Conservation (phyloP, 805 yeast species). For the Pichia ethanolica region DNA sequence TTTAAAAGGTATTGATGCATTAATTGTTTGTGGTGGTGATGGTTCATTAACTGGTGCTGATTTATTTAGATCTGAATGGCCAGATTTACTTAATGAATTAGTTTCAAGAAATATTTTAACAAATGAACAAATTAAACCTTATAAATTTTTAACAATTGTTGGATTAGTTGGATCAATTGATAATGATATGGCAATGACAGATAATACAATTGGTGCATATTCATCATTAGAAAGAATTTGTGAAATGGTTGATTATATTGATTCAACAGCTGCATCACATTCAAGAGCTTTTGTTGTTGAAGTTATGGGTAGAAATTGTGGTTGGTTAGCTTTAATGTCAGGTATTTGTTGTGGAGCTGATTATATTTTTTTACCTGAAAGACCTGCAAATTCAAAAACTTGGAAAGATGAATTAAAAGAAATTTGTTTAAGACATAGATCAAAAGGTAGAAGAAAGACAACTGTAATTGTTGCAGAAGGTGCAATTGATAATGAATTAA, state of each 20-base stretch:
- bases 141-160: slow-evolving; percentile 72
- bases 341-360: slow-evolving; percentile 97
- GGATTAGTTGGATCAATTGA: slow-evolving; percentile 97
- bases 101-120: slow-evolving; percentile 49
- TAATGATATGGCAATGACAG: slow-evolving; percentile 96
- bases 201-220: slow-evolving; percentile 93
- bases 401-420: slow-evolving; percentile 80
- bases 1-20: slow-evolving; percentile 83
- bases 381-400: slow-evolving; percentile 64
- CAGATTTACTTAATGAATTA: slow-evolving; percentile 71
- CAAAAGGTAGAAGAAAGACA: slow-evolving; percentile 85
- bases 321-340: slow-evolving; percentile 97
- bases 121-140: slow-evolving; percentile 47
- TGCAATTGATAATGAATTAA: slow-evolving; percentile 75
- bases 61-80: slow-evolving; percentile 91
- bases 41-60: slow-evolving; percentile 98
- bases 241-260: slow-evolving; percentile 91
- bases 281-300: slow-evolving; percentile 96
- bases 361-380: slow-evolving; percentile 88
- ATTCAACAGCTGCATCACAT: slow-evolving; percentile 95
- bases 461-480: slow-evolving; percentile 98
- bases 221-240: slow-evolving; percentile 90
- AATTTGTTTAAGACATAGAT: slow-evolving; percentile 72
- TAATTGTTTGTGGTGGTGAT: slow-evolving; percentile 97
- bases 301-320: slow-evolving; percentile 99